Evolutionary conservation across 208 protist species (phyloP).

Genomic region (Porcisia deanei): DNA sequence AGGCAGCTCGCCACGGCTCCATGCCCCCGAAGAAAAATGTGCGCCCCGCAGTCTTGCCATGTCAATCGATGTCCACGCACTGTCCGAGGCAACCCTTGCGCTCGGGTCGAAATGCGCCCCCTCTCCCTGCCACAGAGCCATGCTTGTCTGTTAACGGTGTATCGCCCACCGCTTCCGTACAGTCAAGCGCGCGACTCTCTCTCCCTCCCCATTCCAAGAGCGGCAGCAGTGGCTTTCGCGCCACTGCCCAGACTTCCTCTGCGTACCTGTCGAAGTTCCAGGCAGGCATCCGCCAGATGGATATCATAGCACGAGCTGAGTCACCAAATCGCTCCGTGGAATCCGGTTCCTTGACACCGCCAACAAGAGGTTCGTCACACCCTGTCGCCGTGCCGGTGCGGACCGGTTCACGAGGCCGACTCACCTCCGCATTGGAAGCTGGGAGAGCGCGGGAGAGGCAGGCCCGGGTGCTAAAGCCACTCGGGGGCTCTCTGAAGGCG

Average conservation of each 20-base stretch:
- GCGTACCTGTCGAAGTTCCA: slow-evolving; percentile 24
- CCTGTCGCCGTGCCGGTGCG: slow-evolving; percentile 7
- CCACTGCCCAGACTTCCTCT: neutral
- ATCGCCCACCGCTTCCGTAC: neutral
- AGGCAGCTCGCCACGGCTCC: neutral
- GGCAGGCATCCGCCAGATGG: slow-evolving; percentile 21
- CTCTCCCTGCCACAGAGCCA: neutral
- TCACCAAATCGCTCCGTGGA: slow-evolving; percentile 1
- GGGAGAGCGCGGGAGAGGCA: slow-evolving; percentile 19
- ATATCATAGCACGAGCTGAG: neutral
- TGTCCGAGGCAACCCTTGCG: slow-evolving; percentile 7
- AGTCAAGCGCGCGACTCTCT: neutral
- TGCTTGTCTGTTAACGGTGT: neutral
- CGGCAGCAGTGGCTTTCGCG: neutral
- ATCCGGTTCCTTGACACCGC: neutral
- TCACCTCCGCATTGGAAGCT: slow-evolving; percentile 20
- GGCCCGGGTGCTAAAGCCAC: slow-evolving; percentile 6
- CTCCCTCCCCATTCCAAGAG: neutral
- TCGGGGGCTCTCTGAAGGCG: slow-evolving; percentile 40
- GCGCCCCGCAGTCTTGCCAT: neutral
- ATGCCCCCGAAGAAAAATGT: neutral
- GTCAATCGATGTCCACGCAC: slow-evolving; percentile 2
- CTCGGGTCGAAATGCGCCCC: neutral
- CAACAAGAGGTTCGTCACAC: neutral
- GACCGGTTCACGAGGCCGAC: slow-evolving; percentile 13